Evolutionary conservation across 495 filamentous ascomycete genomes (phyloP).

Genomic region (Jackrogersella minutella): DNA sequence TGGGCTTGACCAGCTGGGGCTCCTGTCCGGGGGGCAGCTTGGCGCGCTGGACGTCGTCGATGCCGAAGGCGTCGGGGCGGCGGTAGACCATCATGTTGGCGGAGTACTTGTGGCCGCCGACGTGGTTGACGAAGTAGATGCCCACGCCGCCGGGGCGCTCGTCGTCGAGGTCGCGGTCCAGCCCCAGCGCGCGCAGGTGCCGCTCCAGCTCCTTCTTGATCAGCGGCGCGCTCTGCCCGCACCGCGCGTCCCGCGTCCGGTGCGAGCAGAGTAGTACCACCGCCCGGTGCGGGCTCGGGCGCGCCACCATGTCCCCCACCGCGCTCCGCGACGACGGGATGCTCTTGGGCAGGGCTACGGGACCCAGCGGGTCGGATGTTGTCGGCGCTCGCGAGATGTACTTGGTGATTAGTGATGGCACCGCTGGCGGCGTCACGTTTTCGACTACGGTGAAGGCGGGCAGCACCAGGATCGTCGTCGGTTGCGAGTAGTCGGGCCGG

Average conservation of each 20-base stretch:
- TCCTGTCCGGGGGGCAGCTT: conserved; percentile 46
- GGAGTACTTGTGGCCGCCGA: conserved; percentile 92
- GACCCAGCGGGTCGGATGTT: conserved; percentile 72
- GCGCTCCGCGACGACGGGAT: conserved; percentile 65
- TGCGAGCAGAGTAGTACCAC: conserved; percentile 95
- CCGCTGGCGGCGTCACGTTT: conserved; percentile 79
- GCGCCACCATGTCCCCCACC: conserved; percentile 64
- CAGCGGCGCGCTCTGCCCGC: conserved; percentile 90
- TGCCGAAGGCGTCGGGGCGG: conserved; percentile 66
- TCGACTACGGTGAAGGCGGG: conserved; percentile 88
- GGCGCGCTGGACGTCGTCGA: conserved; percentile 52
- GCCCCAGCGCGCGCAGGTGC: conserved; percentile 81
- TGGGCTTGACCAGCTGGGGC: conserved; percentile 19
- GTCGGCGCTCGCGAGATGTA: conserved; percentile 78
- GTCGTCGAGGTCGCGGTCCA: conserved; percentile 89
- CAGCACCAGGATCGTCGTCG: conserved; percentile 85
- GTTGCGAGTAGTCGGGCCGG: conserved; percentile 64
- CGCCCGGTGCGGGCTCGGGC: conserved; percentile 78
- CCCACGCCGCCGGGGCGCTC: conserved; percentile 88
- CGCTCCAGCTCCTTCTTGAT: conserved; percentile 87
- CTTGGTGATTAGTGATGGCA: conserved; percentile 73
- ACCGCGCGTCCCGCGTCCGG: conserved; percentile 89
- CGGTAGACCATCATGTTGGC: conserved; percentile 94
- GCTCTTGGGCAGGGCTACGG: conserved; percentile 45
- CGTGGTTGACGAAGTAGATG: conserved; percentile 94